Percentiles rank a stretch among this genome's conserved stretches.
phyloP scores from a whole-genome alignment of 2,329 filamentous ascomycete genomes.

The Ophiostoma quercus region DNA sequence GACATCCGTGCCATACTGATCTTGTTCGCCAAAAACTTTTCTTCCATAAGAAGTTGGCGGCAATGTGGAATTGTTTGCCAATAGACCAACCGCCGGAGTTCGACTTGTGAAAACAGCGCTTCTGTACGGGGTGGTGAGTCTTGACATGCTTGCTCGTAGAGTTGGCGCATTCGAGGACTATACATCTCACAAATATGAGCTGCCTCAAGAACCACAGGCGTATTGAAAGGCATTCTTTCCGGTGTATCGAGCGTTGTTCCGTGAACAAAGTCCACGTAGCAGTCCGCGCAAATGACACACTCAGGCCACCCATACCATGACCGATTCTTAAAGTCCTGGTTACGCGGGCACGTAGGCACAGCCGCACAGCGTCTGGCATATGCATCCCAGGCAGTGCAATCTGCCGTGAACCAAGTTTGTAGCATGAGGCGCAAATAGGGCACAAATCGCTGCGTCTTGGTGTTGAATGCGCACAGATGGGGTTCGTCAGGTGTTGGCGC shows the following conservation, averaged over 20 bases:
- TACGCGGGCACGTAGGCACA: constrained; percentile 32
- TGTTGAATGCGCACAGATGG: constrained; percentile 36
- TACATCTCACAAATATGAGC: constrained; percentile 36
- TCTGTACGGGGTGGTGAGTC: constrained; percentile 27
- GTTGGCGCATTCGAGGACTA: constrained; percentile 38
- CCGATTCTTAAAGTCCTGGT: constrained; percentile 29
- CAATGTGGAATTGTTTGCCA: constrained; percentile 33
- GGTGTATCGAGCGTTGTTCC: constrained; percentile 30
- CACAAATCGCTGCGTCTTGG: constrained; percentile 32
- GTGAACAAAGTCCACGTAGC: constrained; percentile 33
- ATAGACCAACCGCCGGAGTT: constrained; percentile 33
- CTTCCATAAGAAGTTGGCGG: constrained; percentile 20
- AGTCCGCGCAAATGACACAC: constrained; percentile 35
- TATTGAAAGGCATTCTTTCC: constrained; percentile 29
- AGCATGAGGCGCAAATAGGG: constrained; percentile 6
- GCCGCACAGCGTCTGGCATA: constrained; percentile 1
- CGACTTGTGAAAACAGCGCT: constrained; percentile 31
- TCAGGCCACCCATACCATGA: constrained; percentile 37
- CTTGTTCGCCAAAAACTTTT: constrained; percentile 1
- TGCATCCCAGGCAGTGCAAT: neutral
- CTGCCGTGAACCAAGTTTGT: constrained; percentile 17
- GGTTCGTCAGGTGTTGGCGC: constrained; percentile 24
- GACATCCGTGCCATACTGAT: neutral
- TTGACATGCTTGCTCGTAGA: constrained; percentile 32
- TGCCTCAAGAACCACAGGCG: constrained; percentile 28